Conservation (phyloP, 2,329 filamentous ascomycete species). For the Apiospora pterosperma region DNA sequence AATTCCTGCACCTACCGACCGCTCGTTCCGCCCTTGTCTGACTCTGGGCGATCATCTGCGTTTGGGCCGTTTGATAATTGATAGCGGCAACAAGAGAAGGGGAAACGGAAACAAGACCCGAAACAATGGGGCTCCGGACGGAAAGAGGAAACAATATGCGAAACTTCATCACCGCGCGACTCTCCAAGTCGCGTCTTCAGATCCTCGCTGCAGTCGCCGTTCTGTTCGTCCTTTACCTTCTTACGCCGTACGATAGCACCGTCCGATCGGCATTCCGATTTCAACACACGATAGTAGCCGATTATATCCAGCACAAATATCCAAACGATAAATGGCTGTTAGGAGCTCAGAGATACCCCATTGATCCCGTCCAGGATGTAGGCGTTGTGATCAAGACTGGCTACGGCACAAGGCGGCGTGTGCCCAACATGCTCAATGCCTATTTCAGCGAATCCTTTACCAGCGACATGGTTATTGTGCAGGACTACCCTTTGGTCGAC, state of each 20-base stretch:
- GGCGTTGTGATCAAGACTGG: slow-evolving; percentile 54
- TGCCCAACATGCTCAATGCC: slow-evolving; percentile 44
- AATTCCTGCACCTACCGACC: neutral
- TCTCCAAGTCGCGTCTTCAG: slow-evolving; percentile 26
- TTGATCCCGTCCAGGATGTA: slow-evolving; percentile 44
- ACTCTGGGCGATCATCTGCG: neutral
- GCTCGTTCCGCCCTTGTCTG: neutral
- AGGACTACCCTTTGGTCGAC: slow-evolving; percentile 41
- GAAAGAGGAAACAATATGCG: slow-evolving; percentile 6
- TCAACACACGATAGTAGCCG: slow-evolving; percentile 21
- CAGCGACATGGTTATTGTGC: slow-evolving; percentile 45
- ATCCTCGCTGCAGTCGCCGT: slow-evolving; percentile 17
- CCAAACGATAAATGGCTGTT: slow-evolving; percentile 41
- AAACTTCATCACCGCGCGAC: slow-evolving; percentile 12
- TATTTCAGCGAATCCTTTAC: slow-evolving; percentile 37
- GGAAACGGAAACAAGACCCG: neutral
- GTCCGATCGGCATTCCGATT: slow-evolving; percentile 26
- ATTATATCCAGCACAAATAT: slow-evolving; percentile 25
- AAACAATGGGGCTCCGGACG: slow-evolving; percentile 7
- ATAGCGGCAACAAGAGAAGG: neutral
- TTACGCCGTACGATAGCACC: slow-evolving; percentile 25
- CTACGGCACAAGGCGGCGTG: slow-evolving; percentile 48
- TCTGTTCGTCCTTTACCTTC: slow-evolving; percentile 24
- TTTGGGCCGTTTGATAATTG: neutral
- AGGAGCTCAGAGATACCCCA: slow-evolving; percentile 33